Evolutionary conservation across 139 green algal species (phyloP).

Genomic region (Helicosporidium sp.): DNA sequence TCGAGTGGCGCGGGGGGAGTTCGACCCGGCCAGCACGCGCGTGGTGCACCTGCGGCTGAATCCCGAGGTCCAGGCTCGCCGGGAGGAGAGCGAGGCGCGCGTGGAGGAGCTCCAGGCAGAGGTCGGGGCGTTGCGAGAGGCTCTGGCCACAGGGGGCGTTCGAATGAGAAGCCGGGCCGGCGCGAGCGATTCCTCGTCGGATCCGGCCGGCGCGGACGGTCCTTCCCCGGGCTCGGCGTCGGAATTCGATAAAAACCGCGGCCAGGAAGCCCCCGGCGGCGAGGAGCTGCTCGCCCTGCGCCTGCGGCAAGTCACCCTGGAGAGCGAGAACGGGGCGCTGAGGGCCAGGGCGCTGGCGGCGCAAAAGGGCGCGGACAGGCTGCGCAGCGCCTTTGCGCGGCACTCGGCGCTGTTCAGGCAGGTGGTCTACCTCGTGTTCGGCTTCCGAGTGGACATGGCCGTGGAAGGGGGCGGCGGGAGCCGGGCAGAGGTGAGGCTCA

Average conservation of each 20-base stretch:
- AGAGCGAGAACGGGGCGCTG: constrained; percentile 18
- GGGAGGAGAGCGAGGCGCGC: constrained; percentile 5
- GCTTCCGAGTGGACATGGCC: constrained; percentile 51
- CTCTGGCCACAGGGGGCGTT: neutral
- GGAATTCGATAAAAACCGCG: too few relatives aligned
- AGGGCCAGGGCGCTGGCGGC: constrained; percentile 8
- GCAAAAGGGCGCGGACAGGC: constrained; percentile 23
- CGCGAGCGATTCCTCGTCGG: too few relatives aligned
- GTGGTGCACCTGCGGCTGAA: constrained; percentile 62
- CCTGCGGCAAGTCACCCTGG: too few relatives aligned
- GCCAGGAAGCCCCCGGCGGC: too few relatives aligned
- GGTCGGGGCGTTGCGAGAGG: constrained; percentile 12
- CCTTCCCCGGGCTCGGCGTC: neutral
- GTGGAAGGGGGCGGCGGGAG: constrained; percentile 4
- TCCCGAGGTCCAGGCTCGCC: constrained; percentile 28
- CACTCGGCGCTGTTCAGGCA: constrained; percentile 46
- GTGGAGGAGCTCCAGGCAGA: constrained; percentile 13
- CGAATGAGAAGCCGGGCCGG: too few relatives aligned
- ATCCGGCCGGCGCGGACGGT: neutral
- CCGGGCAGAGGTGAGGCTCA: constrained; percentile 34
- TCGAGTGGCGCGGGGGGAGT: constrained; percentile 33
- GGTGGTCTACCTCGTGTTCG: constrained; percentile 48
- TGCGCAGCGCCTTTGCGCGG: constrained; percentile 52
- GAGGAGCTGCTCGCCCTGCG: too few relatives aligned
- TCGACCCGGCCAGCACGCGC: constrained; percentile 26